A percentile compares a stretch with the other conserved stretches of the same genome.
Evolutionary conservation across 192 early-diverging fungal species (phyloP).

Genomic region (Linnemannia exigua): DNA sequence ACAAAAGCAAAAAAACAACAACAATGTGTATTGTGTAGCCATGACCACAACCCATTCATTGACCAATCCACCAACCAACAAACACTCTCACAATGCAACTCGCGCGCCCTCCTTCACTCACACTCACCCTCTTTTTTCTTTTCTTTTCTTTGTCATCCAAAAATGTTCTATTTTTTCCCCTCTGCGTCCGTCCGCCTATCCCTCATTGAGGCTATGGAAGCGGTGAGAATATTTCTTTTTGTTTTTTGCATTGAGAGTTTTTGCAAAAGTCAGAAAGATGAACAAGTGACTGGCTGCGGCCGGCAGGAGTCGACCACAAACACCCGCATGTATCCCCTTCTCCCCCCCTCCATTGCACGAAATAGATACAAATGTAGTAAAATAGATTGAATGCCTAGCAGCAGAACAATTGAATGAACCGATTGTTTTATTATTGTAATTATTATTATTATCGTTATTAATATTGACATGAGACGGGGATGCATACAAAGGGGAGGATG

Average conservation of each 20-base stretch:
- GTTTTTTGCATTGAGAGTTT: not conserved
- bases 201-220: not conserved
- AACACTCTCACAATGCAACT: not conserved
- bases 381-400: too few relatives aligned
- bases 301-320: not conserved
- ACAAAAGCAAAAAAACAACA: not conserved
- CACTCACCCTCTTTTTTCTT: not conserved
- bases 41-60: not conserved
- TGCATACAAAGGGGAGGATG: not conserved
- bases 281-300: not conserved
- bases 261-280: not conserved
- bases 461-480: not conserved
- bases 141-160: not conserved
- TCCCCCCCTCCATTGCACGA: not conserved
- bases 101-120: not conserved
- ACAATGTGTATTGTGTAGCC: too few relatives aligned
- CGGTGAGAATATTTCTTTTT: not conserved
- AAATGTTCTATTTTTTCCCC: not conserved
- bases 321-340: not conserved
- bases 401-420: not conserved
- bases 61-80: not conserved
- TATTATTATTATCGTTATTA: too few relatives aligned
- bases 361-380: not conserved
- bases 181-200: not conserved
- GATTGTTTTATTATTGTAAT: not conserved